Evolutionary conservation across 1,284 basidiomycete genomes (phyloP).

Genomic region (Phenoliferia sp.): DNA sequence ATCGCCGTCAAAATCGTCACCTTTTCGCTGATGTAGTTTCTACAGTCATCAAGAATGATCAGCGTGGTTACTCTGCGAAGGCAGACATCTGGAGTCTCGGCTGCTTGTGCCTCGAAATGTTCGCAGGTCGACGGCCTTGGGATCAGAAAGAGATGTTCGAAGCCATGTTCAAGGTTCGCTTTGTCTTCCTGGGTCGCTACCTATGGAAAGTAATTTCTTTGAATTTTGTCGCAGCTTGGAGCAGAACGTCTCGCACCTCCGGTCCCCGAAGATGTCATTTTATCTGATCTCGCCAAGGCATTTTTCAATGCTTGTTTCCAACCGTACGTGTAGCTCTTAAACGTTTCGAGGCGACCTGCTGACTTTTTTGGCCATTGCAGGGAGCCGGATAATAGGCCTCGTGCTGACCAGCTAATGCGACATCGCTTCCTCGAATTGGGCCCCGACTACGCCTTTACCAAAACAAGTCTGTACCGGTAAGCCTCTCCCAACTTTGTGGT

Average conservation of each 20-base stretch:
- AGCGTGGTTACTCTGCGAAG: conserved; percentile 82
- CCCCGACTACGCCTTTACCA: conserved; percentile 63
- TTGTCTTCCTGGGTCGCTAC: conserved; percentile 27
- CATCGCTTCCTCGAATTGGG: conserved; percentile 79
- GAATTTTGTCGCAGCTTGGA: conserved; percentile 56
- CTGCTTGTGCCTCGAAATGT: conserved; percentile 97
- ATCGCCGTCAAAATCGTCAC: not conserved
- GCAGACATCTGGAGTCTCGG: conserved; percentile 98
- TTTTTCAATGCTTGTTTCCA: conserved; percentile 88
- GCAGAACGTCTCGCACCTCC: conserved; percentile 79
- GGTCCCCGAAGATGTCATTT: conserved; percentile 71
- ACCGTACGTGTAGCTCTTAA: conserved; percentile 54
- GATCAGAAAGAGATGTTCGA: conserved; percentile 79
- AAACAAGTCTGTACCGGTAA: conserved; percentile 26
- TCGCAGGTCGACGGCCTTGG: conserved; percentile 92
- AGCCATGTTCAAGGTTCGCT: conserved; percentile 88
- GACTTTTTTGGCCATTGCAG: conserved; percentile 43
- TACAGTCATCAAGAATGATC: conserved; percentile 66
- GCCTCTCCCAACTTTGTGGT: not conserved
- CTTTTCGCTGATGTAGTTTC: not conserved
- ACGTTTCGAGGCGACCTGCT: not conserved
- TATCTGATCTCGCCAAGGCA: conserved; percentile 72
- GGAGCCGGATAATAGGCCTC: conserved; percentile 80
- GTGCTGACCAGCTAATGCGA: conserved; percentile 70
- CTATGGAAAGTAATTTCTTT: conserved; percentile 26